Percentiles rank a stretch among this genome's conserved stretches.
phyloP scores from a whole-genome alignment of 257 asterid genomes.

The Ocimum tenuiflorum region DNA sequence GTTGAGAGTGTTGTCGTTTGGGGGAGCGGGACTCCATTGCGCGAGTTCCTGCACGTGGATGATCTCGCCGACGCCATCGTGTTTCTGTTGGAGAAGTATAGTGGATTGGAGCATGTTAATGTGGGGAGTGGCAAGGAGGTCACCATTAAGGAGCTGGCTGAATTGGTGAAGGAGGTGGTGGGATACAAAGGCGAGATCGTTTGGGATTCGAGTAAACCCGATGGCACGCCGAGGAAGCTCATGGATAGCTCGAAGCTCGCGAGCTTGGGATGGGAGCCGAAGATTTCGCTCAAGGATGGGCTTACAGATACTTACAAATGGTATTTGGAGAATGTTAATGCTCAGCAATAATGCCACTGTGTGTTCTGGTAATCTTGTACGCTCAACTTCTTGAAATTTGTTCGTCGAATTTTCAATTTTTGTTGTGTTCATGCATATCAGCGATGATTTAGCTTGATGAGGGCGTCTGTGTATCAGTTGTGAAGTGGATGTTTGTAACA shows the following conservation, averaged over 20 bases:
- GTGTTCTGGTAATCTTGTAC: no score
- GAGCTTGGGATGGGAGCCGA: conserved; percentile 79
- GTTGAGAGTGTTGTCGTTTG: conserved; percentile 70
- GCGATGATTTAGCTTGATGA: no score
- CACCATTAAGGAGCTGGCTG: conserved; percentile 74
- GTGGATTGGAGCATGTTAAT: conserved; percentile 79
- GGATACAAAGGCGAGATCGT: conserved; percentile 71
- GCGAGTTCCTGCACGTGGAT: conserved; percentile 71
- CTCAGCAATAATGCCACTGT: conserved; percentile 3
- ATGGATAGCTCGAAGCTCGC: conserved; percentile 84
- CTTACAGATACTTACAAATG: conserved; percentile 63
- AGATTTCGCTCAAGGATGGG: conserved; percentile 67
- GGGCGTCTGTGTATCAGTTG: background rate
- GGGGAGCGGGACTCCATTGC: conserved; percentile 54
- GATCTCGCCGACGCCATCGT: conserved; percentile 80
- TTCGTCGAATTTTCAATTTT: no score
- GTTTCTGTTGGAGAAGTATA: conserved; percentile 55
- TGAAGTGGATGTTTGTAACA: conserved; percentile 7
- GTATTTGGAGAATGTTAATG: conserved; percentile 63
- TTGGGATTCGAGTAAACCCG: conserved; percentile 87
- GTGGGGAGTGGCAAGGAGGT: conserved; percentile 96
- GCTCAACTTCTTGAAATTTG: no score
- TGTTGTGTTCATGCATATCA: no score
- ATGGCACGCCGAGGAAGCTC: conserved; percentile 94
- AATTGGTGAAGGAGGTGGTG: conserved; percentile 77